phyloP scores from a whole-genome alignment of 2,329 filamentous ascomycete genomes.

The Arthrobotrys megalospora region DNA sequence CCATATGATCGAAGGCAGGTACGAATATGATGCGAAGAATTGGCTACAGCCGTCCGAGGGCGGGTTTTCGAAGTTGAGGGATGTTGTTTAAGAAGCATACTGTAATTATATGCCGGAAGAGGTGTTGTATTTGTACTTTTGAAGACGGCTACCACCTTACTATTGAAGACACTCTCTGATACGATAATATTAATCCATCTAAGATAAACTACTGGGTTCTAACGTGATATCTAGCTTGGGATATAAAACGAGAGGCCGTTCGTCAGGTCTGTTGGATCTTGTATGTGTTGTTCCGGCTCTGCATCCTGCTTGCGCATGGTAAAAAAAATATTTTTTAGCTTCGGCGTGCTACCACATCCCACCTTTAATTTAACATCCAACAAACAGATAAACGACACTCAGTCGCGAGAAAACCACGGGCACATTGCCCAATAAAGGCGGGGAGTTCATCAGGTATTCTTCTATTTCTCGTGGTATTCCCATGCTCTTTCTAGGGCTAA shows the following conservation, averaged over 20 bases:
- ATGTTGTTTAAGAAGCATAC: constrained; percentile 32
- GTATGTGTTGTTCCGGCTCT: constrained; percentile 35
- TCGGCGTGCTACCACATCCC: constrained; percentile 32
- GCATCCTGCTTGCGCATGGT: background rate
- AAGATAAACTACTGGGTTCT: background rate
- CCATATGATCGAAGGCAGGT: constrained; percentile 88
- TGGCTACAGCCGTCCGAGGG: constrained; percentile 89
- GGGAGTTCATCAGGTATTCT: constrained; percentile 15
- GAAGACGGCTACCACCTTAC: background rate
- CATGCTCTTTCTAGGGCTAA: background rate
- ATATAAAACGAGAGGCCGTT: background rate
- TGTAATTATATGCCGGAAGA: background rate
- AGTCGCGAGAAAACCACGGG: constrained; percentile 14
- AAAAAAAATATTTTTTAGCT: constrained; percentile 55
- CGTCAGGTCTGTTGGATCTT: constrained; percentile 28
- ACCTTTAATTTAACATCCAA: constrained; percentile 30
- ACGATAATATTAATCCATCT: background rate
- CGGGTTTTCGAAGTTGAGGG: constrained; percentile 81
- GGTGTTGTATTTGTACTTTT: background rate
- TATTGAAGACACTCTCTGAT: background rate
- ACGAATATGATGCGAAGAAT: constrained; percentile 86
- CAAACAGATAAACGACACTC: constrained; percentile 1
- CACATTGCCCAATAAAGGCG: constrained; percentile 17
- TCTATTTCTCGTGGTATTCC: background rate
- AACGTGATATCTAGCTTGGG: background rate